Base-by-base conservation (phyloP, 1,284 basidiomycete species). In the Marasmius oreades region DNA sequence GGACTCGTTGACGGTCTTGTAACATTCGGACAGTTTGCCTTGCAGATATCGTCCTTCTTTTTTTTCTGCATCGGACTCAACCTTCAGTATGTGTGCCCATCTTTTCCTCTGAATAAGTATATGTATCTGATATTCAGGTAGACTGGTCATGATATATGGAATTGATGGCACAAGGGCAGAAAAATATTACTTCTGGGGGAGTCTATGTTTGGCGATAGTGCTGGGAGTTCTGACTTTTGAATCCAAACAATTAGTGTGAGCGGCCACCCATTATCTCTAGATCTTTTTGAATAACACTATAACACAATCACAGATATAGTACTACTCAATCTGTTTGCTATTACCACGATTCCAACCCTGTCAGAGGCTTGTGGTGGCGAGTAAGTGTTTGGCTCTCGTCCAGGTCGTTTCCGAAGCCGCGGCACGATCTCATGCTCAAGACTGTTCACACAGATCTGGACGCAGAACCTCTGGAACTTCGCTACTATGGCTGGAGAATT, bases 31-130 rank as follows among this genome's bases (percentile, higher is more conserved):
- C 28, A 31, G 28, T 31, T 31, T 31, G 28, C 28, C 28, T 31
- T 31, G 28, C 4, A 31, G 4, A 4, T 42, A 20, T 42, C 39
- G n/a, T 42, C 39, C 7, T 42, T 42, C 20, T 16, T 42, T 6
- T 42, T 42, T 31, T 50, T 50, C 47, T 50, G 47, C 26, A 33
- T 50, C 16, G 47, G 47, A 11, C 26, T 50, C n/a, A 50, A 50
- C 28, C 47, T 50, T 1, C 23, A 31, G 47, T 50, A n/a, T 33
- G 47, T 18, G 39, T 5, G n/a, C 14, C 5, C 10, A 18, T n/a
- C 14, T n/a, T 31, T n/a, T n/a, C 2, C 12, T 31, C 18, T 2
- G n/a, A 28, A 24, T 10, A n/a, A 6, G 22, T 3, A 23, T 18
- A 3, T 3, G 11, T 31, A 16, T 18, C 14, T 20, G 39, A 42